These are phyloP conservation scores for Yamadazyma mexicana DNA, from an alignment of 1,139 yeast species.

Conservation along the genomic window DNA sequence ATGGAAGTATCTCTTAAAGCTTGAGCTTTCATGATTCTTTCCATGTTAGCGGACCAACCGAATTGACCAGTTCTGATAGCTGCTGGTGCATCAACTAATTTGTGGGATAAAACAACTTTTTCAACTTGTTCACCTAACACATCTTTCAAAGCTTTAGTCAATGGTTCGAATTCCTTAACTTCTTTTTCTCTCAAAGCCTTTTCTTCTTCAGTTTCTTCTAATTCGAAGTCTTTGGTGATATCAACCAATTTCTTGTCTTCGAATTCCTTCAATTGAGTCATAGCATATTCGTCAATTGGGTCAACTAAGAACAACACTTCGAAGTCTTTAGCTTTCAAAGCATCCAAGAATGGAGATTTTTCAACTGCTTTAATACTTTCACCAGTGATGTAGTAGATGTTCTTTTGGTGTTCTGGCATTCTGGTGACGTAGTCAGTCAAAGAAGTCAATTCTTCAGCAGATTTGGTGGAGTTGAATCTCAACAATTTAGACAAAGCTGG, in stretches of 20 bases:
- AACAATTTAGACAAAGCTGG: slow-evolving; percentile 90
- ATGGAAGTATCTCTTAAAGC: slow-evolving; percentile 98
- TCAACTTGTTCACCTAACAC: slow-evolving; percentile 98
- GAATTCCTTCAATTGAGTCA: slow-evolving; percentile 98
- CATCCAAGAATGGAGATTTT: slow-evolving; percentile 99
- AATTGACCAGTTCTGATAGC: slow-evolving; percentile 99
- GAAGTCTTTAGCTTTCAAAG: slow-evolving; percentile 96
- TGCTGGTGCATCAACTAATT: slow-evolving; percentile 98
- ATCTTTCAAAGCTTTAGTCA: slow-evolving; percentile 95
- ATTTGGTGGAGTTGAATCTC: slow-evolving; percentile 96
- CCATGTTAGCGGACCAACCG: slow-evolving; percentile 99
- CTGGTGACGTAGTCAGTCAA: slow-evolving; percentile 96
- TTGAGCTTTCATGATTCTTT: slow-evolving; percentile 99
- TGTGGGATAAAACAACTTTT: slow-evolving; percentile 98
- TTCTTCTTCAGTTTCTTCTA: slow-evolving; percentile 99
- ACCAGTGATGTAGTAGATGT: slow-evolving; percentile 98
- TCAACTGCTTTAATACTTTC: slow-evolving; percentile 97
- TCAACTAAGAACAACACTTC: slow-evolving; percentile 98
- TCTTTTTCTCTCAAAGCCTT: slow-evolving; percentile 92
- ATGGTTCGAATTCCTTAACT: slow-evolving; percentile 86
- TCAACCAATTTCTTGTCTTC: slow-evolving; percentile 99
- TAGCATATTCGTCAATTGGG: slow-evolving; percentile 99
- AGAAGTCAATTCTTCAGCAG: slow-evolving; percentile 90
- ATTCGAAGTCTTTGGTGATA: slow-evolving; percentile 98
- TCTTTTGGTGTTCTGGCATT: slow-evolving; percentile 99